These are phyloP conservation scores for Ottelia alismoides DNA, from an alignment of 106 monocot genomes.

Conservation along the genomic window DNA sequence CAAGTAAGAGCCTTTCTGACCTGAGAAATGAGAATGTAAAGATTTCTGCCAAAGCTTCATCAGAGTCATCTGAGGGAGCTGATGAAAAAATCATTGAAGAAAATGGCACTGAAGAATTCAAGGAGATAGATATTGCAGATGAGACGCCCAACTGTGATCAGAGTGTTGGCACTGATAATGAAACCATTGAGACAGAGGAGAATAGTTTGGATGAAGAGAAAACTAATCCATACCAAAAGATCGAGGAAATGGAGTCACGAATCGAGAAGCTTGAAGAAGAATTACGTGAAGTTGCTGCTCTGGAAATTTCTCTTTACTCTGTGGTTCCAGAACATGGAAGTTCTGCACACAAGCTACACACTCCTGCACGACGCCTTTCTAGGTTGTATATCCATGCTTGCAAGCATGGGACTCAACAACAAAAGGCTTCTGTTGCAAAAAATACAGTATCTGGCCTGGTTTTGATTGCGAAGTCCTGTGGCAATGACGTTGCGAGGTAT, in stretches of 20 bases:
- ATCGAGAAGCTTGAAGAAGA: constrained; percentile 64
- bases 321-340: constrained; percentile 85
- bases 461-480: constrained; percentile 71
- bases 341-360: constrained; percentile 75
- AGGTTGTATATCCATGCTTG: constrained; percentile 58
- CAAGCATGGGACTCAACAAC: constrained; percentile 28
- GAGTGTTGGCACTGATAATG: too few relatives aligned
- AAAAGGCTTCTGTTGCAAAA: constrained; percentile 48
- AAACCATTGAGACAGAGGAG: too few relatives aligned
- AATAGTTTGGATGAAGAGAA: too few relatives aligned
- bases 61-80: too few relatives aligned
- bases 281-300: constrained; percentile 66
- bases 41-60: too few relatives aligned
- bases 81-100: too few relatives aligned
- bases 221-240: too few relatives aligned
- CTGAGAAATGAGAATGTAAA: too few relatives aligned
- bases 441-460: constrained; percentile 57
- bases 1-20: too few relatives aligned
- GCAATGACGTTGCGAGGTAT: constrained; percentile 84
- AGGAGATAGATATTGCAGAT: too few relatives aligned
- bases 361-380: constrained; percentile 85
- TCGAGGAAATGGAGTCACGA: constrained; percentile 48
- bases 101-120: too few relatives aligned
- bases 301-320: constrained; percentile 62
- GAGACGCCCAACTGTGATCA: too few relatives aligned